Percentiles rank a stretch among this genome's conserved stretches.
phyloP scores from a whole-genome alignment of 108 stramenopile genomes.

The Aurantiochytrium sp. region DNA sequence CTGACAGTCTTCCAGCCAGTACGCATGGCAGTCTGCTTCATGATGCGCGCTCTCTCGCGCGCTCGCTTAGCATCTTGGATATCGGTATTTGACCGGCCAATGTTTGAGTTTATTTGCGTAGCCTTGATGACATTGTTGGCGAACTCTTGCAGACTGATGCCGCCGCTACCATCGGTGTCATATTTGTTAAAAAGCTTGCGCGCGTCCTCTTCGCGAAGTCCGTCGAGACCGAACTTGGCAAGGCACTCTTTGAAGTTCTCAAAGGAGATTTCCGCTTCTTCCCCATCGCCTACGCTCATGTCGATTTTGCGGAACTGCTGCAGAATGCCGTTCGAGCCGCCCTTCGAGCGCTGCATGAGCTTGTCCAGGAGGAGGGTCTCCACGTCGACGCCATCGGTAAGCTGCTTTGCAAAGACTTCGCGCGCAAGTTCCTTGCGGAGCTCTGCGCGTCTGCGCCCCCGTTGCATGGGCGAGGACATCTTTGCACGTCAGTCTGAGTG shows the following conservation, averaged over 20 bases:
- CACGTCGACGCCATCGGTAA: not conserved
- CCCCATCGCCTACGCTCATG: not conserved
- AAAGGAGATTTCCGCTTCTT: not conserved
- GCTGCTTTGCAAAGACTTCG: slow-evolving; percentile 14
- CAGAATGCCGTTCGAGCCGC: not conserved
- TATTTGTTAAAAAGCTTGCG: not conserved
- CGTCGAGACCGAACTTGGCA: not conserved
- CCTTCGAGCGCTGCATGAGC: not conserved
- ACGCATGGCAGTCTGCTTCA: not conserved
- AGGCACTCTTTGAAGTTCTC: not conserved
- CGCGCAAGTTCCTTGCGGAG: not conserved
- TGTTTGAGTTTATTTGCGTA: not conserved
- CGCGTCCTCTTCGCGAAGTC: not conserved
- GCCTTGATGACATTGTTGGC: not conserved
- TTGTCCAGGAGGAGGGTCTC: slow-evolving; percentile 4
- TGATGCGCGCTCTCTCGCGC: not conserved
- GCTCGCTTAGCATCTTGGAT: not conserved
- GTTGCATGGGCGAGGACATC: not conserved
- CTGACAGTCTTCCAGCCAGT: slow-evolving; percentile 8
- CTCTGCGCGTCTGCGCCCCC: not conserved
- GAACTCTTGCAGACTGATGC: not conserved
- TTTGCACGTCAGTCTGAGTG: not conserved
- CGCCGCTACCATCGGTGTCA: not conserved
- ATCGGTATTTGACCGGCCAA: not conserved
- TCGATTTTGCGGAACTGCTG: slow-evolving; percentile 4